Conservation (phyloP, 805 yeast genomes). For the Saccharomycopsis guyanensis region DNA sequence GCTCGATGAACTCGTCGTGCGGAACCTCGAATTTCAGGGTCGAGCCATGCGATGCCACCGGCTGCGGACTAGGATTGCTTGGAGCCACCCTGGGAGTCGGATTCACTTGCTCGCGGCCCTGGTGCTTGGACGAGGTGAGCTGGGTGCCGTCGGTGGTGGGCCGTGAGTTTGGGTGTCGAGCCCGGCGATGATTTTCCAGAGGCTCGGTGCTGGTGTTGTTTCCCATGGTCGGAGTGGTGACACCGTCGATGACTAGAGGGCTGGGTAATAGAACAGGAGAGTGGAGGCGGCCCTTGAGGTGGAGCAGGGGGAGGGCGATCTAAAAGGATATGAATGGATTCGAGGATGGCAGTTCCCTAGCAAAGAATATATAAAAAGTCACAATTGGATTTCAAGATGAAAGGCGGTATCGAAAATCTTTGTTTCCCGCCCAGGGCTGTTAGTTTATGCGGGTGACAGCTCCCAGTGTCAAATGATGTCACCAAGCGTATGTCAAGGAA, state of each 20-base stretch:
- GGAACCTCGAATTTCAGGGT: background rate
- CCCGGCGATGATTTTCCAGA: constrained; percentile 3
- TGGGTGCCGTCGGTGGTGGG: background rate
- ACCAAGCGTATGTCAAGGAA: too few species aligned
- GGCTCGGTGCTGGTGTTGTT: constrained; percentile 10
- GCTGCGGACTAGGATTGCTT: too few species aligned
- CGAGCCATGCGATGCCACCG: background rate
- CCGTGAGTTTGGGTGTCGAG: background rate
- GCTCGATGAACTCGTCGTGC: constrained; percentile 12
- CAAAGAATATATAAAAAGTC: too few species aligned
- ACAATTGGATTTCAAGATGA: too few species aligned
- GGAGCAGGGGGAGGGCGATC: too few species aligned
- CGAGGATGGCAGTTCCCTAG: too few species aligned
- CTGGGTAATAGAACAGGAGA: too few species aligned
- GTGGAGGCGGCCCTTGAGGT: too few species aligned
- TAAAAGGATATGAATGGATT: too few species aligned
- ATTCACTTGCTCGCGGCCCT: background rate
- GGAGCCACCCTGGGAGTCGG: too few species aligned
- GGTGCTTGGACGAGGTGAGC: background rate
- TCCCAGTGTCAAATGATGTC: too few species aligned
- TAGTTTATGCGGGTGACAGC: background rate
- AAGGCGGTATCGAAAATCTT: background rate
- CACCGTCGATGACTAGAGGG: too few species aligned
- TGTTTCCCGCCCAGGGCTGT: background rate
- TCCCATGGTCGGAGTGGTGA: constrained; percentile 14